Base-by-base conservation (phyloP, 495 filamentous ascomycete genomes). In the Aspergillus nanangensis region DNA sequence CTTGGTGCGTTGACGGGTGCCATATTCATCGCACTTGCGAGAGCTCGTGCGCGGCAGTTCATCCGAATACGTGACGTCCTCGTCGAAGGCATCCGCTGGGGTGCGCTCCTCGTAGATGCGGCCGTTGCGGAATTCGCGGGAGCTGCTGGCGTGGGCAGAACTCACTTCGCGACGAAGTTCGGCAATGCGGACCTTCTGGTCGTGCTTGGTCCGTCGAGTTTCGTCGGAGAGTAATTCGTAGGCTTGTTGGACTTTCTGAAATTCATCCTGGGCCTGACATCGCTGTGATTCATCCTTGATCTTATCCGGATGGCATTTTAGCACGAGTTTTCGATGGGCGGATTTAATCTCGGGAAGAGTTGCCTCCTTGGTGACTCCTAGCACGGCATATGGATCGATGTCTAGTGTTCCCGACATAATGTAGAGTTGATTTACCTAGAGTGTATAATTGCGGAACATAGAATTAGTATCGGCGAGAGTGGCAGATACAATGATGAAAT, bases 251-350 rank as follows among this genome's bases (percentile, higher is more conserved):
- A 97, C 88, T 63, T 83, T 84, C 65, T 96, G 89, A 62, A 96
- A 98, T 68, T 95, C 81, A 45, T 88, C 82, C 45, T 82, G 77
- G 60, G 90, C 93, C 51, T 78, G 67, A 41, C 69, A 71, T 46
- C 83, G 83, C 43, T 77, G 68, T 21, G 83, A 73, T 52, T 83
- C 76, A 50, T 94, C 86, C 56, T 88, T 80, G 39, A 96, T 80
- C 72, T 97, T 97, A 75, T 98, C 93, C 24, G 93, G 93, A 61
- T 98, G 93, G 61, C 83, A 91, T 69, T 89, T 90, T 45, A 97
- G 79, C 42, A 89, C 91, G 19, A 96, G 84, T 67, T 95, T 97
- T 49, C 89, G 86, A 71, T 96, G 86, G 14, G 89, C 84, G 37
- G 76, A 72, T 49, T 89, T 83, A 61, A 98, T 92, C 47, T 83